phyloP scores from a whole-genome alignment of 352 stramenopile species.

The Phytopythium oedochilum region DNA sequence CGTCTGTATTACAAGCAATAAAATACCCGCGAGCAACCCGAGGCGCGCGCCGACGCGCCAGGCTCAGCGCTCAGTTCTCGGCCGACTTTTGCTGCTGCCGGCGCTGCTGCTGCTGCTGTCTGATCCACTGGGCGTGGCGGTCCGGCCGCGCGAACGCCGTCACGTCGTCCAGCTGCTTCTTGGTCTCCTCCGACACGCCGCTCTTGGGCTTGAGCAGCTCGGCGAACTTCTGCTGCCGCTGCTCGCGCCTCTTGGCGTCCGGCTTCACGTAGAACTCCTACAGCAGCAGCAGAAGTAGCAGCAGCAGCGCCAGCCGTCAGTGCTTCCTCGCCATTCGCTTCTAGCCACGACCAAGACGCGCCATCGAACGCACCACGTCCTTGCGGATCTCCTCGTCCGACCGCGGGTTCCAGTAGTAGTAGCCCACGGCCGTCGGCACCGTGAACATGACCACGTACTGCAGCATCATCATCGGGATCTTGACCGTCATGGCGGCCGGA shows the following conservation, averaged over 20 bases:
- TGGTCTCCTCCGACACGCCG: conserved; percentile 46
- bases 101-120: conserved; percentile 9
- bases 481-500: conserved; percentile 31
- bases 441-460: conserved; percentile 75
- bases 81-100: conserved; percentile 9
- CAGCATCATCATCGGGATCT: conserved; percentile 80
- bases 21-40: neutral
- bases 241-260: conserved; percentile 47
- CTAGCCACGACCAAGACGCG: too few relatives aligned
- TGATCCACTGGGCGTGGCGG: conserved; percentile 13
- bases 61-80: neutral
- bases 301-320: neutral
- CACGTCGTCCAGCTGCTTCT: conserved; percentile 74
- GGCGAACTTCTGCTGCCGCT: conserved; percentile 70
- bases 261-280: conserved; percentile 71
- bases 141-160: conserved; percentile 63
- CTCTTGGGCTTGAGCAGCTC: conserved; percentile 62
- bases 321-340: neutral
- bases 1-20: neutral
- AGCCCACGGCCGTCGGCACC: conserved; percentile 57
- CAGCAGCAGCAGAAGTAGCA: neutral
- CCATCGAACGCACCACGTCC: conserved; percentile 66
- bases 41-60: neutral
- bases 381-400: conserved; percentile 73
- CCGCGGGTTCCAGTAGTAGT: conserved; percentile 68